Conservation (phyloP, 1,284 basidiomycete genomes). For the Heterobasidion parviporum region DNA sequence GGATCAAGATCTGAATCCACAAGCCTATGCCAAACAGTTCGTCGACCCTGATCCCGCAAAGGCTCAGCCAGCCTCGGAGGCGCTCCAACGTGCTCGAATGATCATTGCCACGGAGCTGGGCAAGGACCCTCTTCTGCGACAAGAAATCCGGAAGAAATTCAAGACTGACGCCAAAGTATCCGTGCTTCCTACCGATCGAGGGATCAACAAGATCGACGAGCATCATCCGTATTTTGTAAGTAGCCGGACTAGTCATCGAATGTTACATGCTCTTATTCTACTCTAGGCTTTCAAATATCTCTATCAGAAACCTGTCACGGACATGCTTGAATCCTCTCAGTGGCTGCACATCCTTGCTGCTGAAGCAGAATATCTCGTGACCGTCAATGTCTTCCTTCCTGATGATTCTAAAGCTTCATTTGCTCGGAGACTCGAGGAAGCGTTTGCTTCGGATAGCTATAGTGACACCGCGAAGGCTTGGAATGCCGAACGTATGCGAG, state of each 20-base stretch:
- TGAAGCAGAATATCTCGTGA: constrained; percentile 84
- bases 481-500: constrained; percentile 82
- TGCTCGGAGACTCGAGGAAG: constrained; percentile 69
- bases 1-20: constrained; percentile 68
- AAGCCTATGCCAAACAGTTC: constrained; percentile 71
- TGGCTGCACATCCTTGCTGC: constrained; percentile 91
- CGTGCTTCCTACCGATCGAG: constrained; percentile 85
- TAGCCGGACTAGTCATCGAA: constrained; percentile 12
- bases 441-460: constrained; percentile 81
- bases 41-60: constrained; percentile 56
- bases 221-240: constrained; percentile 85
- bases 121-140: constrained; percentile 85
- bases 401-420: constrained; percentile 55
- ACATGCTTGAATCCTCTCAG: constrained; percentile 69
- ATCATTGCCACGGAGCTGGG: constrained; percentile 89
- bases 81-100: constrained; percentile 71
- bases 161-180: constrained; percentile 74
- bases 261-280: constrained; percentile 5
- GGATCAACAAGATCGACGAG: constrained; percentile 86
- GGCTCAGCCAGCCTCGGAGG: constrained; percentile 50
- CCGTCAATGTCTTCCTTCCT: constrained; percentile 66
- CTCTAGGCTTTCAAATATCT: constrained; percentile 93
- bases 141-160: constrained; percentile 75
- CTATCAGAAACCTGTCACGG: constrained; percentile 68
- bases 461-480: constrained; percentile 84